Percentiles rank a stretch among this genome's conserved stretches.
These are phyloP conservation scores for Fraxinus albicans DNA, from an alignment of 305 asterid genomes.

Conservation along the genomic window DNA sequence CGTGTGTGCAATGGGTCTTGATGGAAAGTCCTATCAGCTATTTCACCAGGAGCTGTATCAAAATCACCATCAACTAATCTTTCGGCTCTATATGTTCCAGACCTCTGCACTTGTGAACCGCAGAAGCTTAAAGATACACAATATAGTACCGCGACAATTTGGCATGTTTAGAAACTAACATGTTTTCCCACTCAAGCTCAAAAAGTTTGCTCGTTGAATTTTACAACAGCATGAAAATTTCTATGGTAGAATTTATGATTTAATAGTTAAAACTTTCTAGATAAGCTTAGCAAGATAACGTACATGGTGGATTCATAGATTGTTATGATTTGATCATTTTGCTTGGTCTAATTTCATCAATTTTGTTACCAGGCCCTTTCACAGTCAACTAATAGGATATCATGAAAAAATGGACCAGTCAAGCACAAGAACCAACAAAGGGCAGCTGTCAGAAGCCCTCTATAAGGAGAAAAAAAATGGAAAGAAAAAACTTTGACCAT, in stretches of 20 bases:
- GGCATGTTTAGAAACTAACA: neutral
- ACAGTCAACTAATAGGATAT: neutral
- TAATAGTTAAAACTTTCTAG: neutral
- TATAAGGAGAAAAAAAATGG: neutral
- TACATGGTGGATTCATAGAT: neutral
- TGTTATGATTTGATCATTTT: neutral
- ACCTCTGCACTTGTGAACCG: constrained; percentile 33
- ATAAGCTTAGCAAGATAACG: neutral
- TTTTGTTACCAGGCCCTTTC: neutral
- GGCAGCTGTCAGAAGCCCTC: neutral
- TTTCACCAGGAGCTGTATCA: constrained; percentile 25
- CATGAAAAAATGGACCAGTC: neutral
- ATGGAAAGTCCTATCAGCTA: neutral
- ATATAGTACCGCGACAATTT: neutral
- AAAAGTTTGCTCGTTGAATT: neutral
- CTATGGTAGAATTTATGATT: neutral
- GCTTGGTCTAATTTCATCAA: neutral
- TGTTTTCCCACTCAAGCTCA: neutral
- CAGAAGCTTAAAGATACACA: constrained; percentile 9
- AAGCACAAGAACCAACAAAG: neutral
- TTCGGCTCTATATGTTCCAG: constrained; percentile 24
- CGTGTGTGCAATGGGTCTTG: constrained; percentile 27
- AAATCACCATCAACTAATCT: constrained; percentile 26
- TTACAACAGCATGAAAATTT: neutral
- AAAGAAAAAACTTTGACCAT: neutral